phyloP scores from a whole-genome alignment of 2,329 filamentous ascomycete species.

The Hansfordia pulvinata region DNA sequence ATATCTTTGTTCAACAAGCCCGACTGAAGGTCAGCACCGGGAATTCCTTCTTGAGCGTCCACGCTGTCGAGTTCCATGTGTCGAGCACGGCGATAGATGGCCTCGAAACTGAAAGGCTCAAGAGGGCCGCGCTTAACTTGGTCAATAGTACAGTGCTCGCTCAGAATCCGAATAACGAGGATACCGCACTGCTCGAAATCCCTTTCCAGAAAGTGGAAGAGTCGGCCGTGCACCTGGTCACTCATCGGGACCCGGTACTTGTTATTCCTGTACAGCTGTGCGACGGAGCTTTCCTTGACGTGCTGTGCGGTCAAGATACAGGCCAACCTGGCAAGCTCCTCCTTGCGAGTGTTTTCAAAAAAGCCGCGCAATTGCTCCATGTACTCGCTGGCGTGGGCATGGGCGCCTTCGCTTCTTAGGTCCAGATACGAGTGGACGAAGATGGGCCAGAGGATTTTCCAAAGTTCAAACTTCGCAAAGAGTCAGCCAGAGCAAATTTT shows the following conservation, averaged over 20 bases:
- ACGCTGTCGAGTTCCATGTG: constrained; percentile 49
- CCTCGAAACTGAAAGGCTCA: constrained; percentile 48
- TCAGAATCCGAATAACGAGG: constrained; percentile 62
- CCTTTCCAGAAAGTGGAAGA: constrained; percentile 82
- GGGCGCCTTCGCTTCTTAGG: constrained; percentile 58
- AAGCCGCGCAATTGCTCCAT: constrained; percentile 51
- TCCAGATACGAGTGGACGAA: constrained; percentile 90
- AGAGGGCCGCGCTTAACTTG: constrained; percentile 47
- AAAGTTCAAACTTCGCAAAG: constrained; percentile 58
- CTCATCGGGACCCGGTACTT: constrained; percentile 89
- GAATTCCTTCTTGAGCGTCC: constrained; percentile 52
- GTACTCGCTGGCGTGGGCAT: constrained; percentile 60
- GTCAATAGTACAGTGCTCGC: constrained; percentile 42
- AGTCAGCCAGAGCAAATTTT: constrained; percentile 5
- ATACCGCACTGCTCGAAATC: constrained; percentile 70
- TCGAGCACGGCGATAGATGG: constrained; percentile 43
- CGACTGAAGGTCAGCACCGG: constrained; percentile 38
- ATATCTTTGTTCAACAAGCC: constrained; percentile 48
- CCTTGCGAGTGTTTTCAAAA: constrained; percentile 67
- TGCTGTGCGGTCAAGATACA: constrained; percentile 67
- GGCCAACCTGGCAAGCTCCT: constrained; percentile 66
- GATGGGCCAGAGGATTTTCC: constrained; percentile 79
- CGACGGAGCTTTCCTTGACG: constrained; percentile 60
- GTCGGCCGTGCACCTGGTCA: constrained; percentile 64
- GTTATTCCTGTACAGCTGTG: constrained; percentile 70